Conservation (phyloP, 2,329 filamentous ascomycete species). For the Nemania abortiva region DNA sequence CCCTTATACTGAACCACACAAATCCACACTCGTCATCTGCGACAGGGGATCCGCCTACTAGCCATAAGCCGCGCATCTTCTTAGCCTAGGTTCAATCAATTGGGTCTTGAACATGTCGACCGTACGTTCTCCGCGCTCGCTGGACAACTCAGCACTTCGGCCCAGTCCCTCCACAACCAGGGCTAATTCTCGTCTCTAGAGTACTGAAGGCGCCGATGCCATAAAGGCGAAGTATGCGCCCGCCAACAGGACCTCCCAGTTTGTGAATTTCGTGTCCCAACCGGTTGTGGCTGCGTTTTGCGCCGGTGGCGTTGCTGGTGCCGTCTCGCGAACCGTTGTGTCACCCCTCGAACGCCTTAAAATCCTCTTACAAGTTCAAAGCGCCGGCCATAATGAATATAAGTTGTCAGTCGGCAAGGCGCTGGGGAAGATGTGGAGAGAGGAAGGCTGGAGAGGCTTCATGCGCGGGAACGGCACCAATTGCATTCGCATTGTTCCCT, state of each 20-base stretch:
- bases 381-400: constrained; percentile 89
- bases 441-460: constrained; percentile 96
- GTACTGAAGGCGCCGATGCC: constrained; percentile 45
- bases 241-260: constrained; percentile 49
- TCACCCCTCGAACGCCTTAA: constrained; percentile 96
- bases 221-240: constrained; percentile 50
- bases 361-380: constrained; percentile 98
- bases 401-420: constrained; percentile 91
- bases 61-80: constrained; percentile 28
- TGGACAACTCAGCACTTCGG: neutral
- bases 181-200: constrained; percentile 41
- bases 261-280: constrained; percentile 73
- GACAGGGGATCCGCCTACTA: constrained; percentile 32
- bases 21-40: constrained; percentile 24
- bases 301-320: constrained; percentile 92
- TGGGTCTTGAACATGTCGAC: constrained; percentile 53
- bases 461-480: constrained; percentile 99
- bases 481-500: constrained; percentile 97
- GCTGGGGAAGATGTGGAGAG: constrained; percentile 92
- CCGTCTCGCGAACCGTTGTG: constrained; percentile 97
- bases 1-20: constrained; percentile 15
- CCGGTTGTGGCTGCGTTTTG: constrained; percentile 93
- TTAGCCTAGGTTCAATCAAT: constrained; percentile 30
- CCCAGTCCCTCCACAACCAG: constrained; percentile 12
- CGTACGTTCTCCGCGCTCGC: constrained; percentile 49